phyloP scores from a whole-genome alignment of 108 stramenopile genomes.

The Cylindrotheca fusiformis region DNA sequence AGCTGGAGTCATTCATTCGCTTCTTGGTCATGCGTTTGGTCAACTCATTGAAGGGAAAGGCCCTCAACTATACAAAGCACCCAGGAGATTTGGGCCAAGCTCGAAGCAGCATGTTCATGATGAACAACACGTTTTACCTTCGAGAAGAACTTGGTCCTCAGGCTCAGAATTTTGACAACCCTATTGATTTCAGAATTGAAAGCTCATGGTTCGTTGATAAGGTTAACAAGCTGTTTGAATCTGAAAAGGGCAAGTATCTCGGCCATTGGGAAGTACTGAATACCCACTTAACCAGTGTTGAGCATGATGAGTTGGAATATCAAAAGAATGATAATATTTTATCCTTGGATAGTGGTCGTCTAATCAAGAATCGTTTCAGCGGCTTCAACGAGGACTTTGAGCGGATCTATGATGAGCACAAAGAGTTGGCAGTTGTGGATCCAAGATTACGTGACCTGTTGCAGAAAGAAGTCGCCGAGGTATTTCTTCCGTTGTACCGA shows the following conservation, averaged over 20 bases:
- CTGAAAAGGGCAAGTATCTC: slow-evolving; percentile 73
- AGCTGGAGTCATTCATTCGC: slow-evolving; percentile 76
- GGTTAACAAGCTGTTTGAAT: slow-evolving; percentile 69
- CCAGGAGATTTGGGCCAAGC: slow-evolving; percentile 40
- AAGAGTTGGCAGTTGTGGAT: slow-evolving; percentile 67
- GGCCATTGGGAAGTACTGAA: slow-evolving; percentile 72
- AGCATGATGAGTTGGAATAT: slow-evolving; percentile 64
- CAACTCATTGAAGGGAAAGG: slow-evolving; percentile 71
- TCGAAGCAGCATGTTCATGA: slow-evolving; percentile 75
- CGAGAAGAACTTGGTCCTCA: slow-evolving; percentile 63
- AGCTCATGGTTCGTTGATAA: slow-evolving; percentile 78
- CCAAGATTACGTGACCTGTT: slow-evolving; percentile 58
- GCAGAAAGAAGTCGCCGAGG: slow-evolving; percentile 55
- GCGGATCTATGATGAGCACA: slow-evolving; percentile 59
- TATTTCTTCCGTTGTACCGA: slow-evolving; percentile 73
- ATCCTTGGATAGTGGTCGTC: slow-evolving; percentile 73
- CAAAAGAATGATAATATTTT: slow-evolving; percentile 69
- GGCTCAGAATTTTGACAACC: slow-evolving; percentile 4
- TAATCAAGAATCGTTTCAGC: slow-evolving; percentile 80
- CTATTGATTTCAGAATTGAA: slow-evolving; percentile 57
- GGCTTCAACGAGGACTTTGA: slow-evolving; percentile 87
- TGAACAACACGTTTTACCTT: slow-evolving; percentile 85
- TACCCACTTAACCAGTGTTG: slow-evolving; percentile 66
- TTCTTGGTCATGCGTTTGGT: slow-evolving; percentile 77
- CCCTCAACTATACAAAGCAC: slow-evolving; percentile 65